A percentile compares a stretch with the other conserved stretches of the same genome.
phyloP scores from a whole-genome alignment of 108 stramenopile genomes.

The Fragilaria crotonensis region DNA sequence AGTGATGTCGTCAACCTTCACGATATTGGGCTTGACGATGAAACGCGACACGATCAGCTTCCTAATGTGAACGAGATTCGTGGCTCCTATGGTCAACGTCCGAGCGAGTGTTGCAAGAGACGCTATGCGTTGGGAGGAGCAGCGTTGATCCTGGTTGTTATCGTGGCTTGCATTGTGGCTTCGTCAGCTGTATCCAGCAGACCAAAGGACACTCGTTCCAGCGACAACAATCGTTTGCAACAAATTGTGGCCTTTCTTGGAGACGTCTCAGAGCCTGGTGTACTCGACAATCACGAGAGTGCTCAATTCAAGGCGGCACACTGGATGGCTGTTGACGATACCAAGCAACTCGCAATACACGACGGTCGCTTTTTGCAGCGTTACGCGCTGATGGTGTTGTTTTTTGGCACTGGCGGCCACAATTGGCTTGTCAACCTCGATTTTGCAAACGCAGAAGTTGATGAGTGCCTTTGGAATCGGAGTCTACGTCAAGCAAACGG shows the following conservation, averaged over 20 bases:
- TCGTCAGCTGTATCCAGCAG: too few relatives aligned
- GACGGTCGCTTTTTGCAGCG: slow-evolving; percentile 17
- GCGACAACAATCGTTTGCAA: not conserved
- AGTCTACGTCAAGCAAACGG: not conserved
- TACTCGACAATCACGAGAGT: not conserved
- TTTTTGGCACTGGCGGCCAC: slow-evolving; percentile 41
- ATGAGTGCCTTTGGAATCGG: not conserved
- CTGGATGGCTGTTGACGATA: not conserved
- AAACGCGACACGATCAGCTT: not conserved
- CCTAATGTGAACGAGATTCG: too few relatives aligned
- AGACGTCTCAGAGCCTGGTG: not conserved
- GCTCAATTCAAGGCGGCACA: not conserved
- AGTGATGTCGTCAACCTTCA: too few relatives aligned
- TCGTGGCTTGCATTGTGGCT: too few relatives aligned
- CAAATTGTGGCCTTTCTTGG: not conserved
- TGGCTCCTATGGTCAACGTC: too few relatives aligned
- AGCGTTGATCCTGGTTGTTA: too few relatives aligned
- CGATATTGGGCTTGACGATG: not conserved
- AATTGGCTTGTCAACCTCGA: slow-evolving; percentile 18
- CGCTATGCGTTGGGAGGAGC: too few relatives aligned
- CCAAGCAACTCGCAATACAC: not conserved
- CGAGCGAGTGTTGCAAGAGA: too few relatives aligned
- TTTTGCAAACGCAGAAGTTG: not conserved
- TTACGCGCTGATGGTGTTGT: slow-evolving; percentile 43
- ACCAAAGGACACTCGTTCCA: too few relatives aligned